These are phyloP conservation scores for Lecanicillium sp. DNA, from an alignment of 2,329 filamentous ascomycete species.

Conservation along the genomic window DNA sequence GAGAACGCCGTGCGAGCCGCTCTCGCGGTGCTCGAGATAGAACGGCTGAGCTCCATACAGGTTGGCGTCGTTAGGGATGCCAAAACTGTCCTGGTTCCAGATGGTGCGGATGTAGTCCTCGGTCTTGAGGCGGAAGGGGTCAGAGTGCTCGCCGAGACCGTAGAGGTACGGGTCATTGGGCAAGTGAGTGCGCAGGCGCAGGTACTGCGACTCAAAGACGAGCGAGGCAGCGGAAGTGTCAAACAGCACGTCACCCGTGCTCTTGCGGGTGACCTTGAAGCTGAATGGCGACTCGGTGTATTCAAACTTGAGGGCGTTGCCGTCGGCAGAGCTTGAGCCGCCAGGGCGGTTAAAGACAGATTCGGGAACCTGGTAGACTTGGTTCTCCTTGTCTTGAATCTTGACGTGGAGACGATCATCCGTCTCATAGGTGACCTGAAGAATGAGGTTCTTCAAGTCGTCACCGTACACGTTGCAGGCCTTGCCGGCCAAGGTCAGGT, in stretches of 20 bases:
- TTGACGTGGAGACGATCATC: constrained; percentile 65
- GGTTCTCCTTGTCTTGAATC: constrained; percentile 61
- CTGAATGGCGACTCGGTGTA: constrained; percentile 50
- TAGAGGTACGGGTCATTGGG: constrained; percentile 65
- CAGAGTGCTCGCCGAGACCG: constrained; percentile 71
- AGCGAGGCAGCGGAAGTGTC: constrained; percentile 60
- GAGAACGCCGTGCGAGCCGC: constrained; percentile 57
- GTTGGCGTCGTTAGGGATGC: constrained; percentile 53
- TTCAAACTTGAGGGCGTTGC: constrained; percentile 39
- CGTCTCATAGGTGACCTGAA: constrained; percentile 49
- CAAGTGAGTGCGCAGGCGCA: constrained; percentile 63
- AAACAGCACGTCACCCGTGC: constrained; percentile 49
- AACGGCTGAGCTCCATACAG: constrained; percentile 68
- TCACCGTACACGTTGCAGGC: constrained; percentile 73
- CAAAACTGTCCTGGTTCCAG: constrained; percentile 59
- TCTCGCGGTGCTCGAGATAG: constrained; percentile 64
- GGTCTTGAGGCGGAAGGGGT: constrained; percentile 60
- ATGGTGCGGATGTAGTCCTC: constrained; percentile 54
- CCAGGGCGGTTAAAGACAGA: constrained; percentile 52
- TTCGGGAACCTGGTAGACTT: constrained; percentile 68
- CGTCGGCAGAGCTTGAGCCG: constrained; percentile 11
- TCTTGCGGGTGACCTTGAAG: constrained; percentile 47
- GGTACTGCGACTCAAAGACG: constrained; percentile 72
- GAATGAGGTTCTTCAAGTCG: constrained; percentile 58
- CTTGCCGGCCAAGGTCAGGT: constrained; percentile 59